Evolutionary conservation across 768 basidiomycete genomes (phyloP), one percentile per base, ranked within the genome.

Genomic region (Tephrocybe sp.): DNA sequence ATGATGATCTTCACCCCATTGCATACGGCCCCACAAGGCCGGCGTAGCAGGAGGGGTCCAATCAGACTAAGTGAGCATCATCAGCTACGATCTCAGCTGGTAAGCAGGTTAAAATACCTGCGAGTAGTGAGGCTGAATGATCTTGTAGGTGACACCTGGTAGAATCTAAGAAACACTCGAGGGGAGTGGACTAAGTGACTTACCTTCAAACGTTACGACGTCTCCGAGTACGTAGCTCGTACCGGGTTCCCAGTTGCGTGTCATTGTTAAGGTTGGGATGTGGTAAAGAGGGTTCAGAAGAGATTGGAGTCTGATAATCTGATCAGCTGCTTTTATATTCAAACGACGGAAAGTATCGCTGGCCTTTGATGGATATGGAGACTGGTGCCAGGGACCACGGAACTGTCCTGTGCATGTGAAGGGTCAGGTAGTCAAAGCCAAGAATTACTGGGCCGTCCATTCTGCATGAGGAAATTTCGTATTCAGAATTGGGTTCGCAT

Each of bases 111-210:
- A 22, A 13, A 61, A 47, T 54, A 80, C 86, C 76, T 87, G 84
- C 25, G 87, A 87, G 45, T 61, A 67, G 68, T 90, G 88, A 8
- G 84, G 70, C 60, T 88, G 86, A 55, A 89, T 80, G 66, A 84
- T 84, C 66, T 80, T 83, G 73, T 88, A 90, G 34, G 64, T 67
- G 54, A 66, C 62, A 32, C 79, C 86, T 84, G 56, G 21, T 25
- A 36, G 44, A 43, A 5, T 16, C 15, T 28, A 35, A 35, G 47
- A 34, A 5, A 25, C 39, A 28, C n/a, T n/a, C n/a, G n/a, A n/a
- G 7, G 13, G 42, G 19, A 39, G 37, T 31, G 21, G 31, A 6
- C 31, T 15, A 40, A 24, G 3, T 57, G 9, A 51, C 59, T 18
- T 53, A 80, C 87, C 80, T 59, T 85, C 55, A 60, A 70, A 88